phyloP scores from a whole-genome alignment of 2,329 filamentous ascomycete genomes.

The Thielaviopsis populi region DNA sequence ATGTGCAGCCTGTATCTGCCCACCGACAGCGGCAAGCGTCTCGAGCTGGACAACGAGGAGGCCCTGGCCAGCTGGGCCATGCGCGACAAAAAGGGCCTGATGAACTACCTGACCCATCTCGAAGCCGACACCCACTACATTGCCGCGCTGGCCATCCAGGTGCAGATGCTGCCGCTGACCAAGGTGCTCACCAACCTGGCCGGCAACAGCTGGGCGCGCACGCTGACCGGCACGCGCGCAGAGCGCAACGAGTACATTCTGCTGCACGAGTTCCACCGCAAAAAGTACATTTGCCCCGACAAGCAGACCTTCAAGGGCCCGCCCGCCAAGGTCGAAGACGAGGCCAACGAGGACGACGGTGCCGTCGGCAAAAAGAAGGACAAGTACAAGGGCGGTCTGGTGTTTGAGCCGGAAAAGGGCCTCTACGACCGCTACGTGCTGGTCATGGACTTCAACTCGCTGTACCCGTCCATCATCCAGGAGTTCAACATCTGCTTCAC shows the following conservation, averaged over 20 bases:
- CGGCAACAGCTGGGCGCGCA: constrained; percentile 96
- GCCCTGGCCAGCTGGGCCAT: constrained; percentile 77
- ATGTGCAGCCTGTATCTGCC: constrained; percentile 88
- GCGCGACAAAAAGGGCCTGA: constrained; percentile 60
- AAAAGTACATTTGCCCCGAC: constrained; percentile 96
- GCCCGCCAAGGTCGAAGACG: constrained; percentile 9
- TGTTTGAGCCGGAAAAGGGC: constrained; percentile 95
- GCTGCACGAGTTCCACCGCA: constrained; percentile 87
- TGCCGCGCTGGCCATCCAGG: constrained; percentile 71
- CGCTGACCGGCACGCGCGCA: constrained; percentile 83
- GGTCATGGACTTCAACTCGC: constrained; percentile 99
- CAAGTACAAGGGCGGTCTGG: constrained; percentile 96
- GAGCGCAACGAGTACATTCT: constrained; percentile 99
- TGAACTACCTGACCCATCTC: constrained; percentile 88
- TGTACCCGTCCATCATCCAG: constrained; percentile 97
- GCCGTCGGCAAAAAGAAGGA: constrained; percentile 81
- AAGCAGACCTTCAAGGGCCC: constrained; percentile 64
- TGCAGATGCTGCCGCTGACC: constrained; percentile 84
- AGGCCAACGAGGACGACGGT: constrained; percentile 40
- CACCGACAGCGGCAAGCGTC: constrained; percentile 48
- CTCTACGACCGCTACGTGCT: constrained; percentile 96
- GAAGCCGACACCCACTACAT: constrained; percentile 95
- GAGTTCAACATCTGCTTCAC: constrained; percentile 99
- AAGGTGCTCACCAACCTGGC: constrained; percentile 93
- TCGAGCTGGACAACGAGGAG: constrained; percentile 76